These are phyloP conservation scores for Kokia cookei DNA, from an alignment of 441 rosid species.

Conservation along the genomic window DNA sequence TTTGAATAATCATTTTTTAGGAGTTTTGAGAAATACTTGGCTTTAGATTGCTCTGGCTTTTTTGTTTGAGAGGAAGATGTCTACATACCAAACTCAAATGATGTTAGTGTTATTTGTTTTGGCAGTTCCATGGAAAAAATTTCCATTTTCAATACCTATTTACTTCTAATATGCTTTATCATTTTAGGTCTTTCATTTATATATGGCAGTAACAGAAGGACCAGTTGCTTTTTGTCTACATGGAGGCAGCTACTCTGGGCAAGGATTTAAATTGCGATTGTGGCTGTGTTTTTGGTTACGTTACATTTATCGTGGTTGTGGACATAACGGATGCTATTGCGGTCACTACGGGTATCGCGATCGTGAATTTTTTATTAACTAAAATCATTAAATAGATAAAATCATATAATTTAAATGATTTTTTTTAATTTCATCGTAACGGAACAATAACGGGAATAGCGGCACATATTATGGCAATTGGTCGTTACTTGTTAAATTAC, in stretches of 20 bases:
- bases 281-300: too few species aligned
- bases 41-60: conserved; percentile 60
- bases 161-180: conserved; percentile 27
- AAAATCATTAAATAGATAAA: too few species aligned
- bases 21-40: conserved; percentile 47
- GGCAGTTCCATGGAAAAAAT: neutral
- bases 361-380: too few species aligned
- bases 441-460: too few species aligned
- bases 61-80: conserved; percentile 79
- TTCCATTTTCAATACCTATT: neutral
- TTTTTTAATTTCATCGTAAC: too few species aligned
- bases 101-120: conserved; percentile 38
- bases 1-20: conserved; percentile 23
- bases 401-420: too few species aligned
- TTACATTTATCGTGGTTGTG: too few species aligned
- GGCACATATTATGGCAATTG: too few species aligned
- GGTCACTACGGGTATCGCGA: too few species aligned
- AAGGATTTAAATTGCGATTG: too few species aligned
- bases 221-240: conserved; percentile 86
- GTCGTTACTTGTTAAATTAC: too few species aligned
- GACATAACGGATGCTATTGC: too few species aligned
- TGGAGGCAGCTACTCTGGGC: conserved; percentile 95
- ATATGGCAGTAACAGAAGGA: conserved; percentile 83
- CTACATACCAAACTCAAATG: conserved; percentile 50
- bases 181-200: conserved; percentile 85